These are phyloP conservation scores for Cardamine resedifolia DNA, from an alignment of 345 rosid genomes.

Conservation along the genomic window DNA sequence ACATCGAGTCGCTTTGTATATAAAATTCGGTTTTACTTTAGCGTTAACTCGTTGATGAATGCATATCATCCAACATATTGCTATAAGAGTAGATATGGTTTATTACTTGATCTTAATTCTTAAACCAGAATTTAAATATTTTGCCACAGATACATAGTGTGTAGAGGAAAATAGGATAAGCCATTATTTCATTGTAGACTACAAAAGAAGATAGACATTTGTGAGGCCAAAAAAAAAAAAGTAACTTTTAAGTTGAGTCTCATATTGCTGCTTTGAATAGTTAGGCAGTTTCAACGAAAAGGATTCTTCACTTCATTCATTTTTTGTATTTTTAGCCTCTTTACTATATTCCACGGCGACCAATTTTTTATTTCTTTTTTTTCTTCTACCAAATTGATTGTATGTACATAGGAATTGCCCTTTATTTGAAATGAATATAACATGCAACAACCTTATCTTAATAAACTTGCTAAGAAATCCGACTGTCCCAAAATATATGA, in stretches of 20 bases:
- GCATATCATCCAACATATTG: not conserved
- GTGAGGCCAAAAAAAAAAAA: not conserved
- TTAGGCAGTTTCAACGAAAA: conserved; percentile 24
- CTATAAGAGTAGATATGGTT: no score
- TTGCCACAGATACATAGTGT: no score
- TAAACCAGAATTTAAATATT: no score
- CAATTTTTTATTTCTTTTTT: not conserved
- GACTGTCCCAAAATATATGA: no score
- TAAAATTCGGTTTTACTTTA: no score
- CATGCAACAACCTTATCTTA: not conserved
- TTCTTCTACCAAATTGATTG: not conserved
- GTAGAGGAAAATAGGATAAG: not conserved
- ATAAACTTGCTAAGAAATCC: not conserved
- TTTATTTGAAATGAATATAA: not conserved
- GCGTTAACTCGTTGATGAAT: not conserved
- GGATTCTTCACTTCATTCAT: conserved; percentile 18
- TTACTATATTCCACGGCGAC: conserved; percentile 2
- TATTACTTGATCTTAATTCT: no score
- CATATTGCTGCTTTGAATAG: conserved; percentile 31
- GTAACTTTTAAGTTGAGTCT: conserved; percentile 18
- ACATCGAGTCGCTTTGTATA: no score
- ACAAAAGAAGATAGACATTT: not conserved
- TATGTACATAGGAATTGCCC: not conserved
- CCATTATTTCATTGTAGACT: not conserved
- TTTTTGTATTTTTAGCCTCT: not conserved